phyloP scores from a whole-genome alignment of 768 basidiomycete genomes.

The Hygrocybe punicea region DNA sequence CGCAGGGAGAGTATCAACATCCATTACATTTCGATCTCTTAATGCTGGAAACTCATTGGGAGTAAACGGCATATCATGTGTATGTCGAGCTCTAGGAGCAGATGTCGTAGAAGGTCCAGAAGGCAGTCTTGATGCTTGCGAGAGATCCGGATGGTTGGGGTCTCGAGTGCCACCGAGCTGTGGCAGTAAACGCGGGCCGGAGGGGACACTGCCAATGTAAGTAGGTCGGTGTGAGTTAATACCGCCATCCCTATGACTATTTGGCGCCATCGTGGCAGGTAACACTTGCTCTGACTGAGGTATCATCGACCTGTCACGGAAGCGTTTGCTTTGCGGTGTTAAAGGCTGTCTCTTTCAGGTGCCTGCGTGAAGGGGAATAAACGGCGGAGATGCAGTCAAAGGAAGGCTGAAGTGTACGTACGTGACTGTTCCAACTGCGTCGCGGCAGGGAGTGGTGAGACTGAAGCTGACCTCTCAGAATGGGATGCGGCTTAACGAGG shows the following conservation, averaged over 20 bases:
- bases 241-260: constrained; percentile 1
- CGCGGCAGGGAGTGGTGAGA: constrained; percentile 3
- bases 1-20: constrained; percentile 19
- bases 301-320: constrained; percentile 26
- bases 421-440: constrained; percentile 21
- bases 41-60: constrained; percentile 5
- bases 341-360: constrained; percentile 43
- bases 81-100: background rate
- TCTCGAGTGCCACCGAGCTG: constrained; percentile 5
- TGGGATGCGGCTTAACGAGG: background rate
- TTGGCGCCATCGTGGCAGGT: background rate
- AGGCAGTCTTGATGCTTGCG: background rate
- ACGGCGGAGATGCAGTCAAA: constrained; percentile 11
- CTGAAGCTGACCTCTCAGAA: constrained; percentile 3
- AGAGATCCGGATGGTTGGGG: background rate
- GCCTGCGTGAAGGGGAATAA: constrained; percentile 18
- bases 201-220: constrained; percentile 4
- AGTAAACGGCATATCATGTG: background rate
- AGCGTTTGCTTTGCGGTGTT: constrained; percentile 43
- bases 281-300: background rate
- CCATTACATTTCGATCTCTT: constrained; percentile 16
- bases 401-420: constrained; percentile 30
- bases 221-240: constrained; percentile 1
- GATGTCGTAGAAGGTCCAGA: constrained; percentile 10
- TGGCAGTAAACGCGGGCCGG: constrained; percentile 13